Base-by-base conservation (phyloP, 179 eudicot species). In the Vitellaria paradoxa region DNA sequence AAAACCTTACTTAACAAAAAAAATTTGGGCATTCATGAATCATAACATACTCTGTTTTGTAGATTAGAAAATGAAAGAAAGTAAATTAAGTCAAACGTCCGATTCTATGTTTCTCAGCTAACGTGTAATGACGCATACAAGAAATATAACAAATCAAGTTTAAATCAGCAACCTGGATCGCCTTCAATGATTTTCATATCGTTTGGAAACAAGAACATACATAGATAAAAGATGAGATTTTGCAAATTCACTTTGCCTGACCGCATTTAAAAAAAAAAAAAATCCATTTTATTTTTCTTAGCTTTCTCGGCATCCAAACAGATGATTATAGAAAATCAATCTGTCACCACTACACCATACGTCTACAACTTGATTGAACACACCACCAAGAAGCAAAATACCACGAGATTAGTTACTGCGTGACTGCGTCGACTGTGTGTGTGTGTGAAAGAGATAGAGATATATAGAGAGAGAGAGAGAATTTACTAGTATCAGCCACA, bases 381-480 rank as follows among this genome's bases (percentile, higher is more conserved):
- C 18, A 50, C 8, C 21, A n/a, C 12, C 57, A 68, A 30, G 18
- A 65, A 65, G n/a, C 49, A 66, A 0, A 26, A 37, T 0, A 30
- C 37, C 37, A 24, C 45, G 8, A 68, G 5, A n/a, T n/a, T 30
- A 30, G 37, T 30, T 30, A 30, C 37, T 30, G 37, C 37, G 1
- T 30, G 37, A 30, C 37, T 30, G 37, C 37, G 17, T 21, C 37
- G 10, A 49, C 4, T 21, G 70, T 6, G n/a, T 13, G 73, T 11
- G 46, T 14, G 63, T 53, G 63, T 7, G 37, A 21, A 64, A 4
- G 64, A 68, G 77, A 4, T 46, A 52, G 53, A 76, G 68, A 76
- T 67, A 53, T 74, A 78, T 26, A 53, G 56, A 79, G 82, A 74
- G 78, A 55, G 61, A 24, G 49, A 30, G n/a, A 15, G 69, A 30